Conservation (phyloP, 768 basidiomycete genomes). For the Mycena chlorophos region DNA sequence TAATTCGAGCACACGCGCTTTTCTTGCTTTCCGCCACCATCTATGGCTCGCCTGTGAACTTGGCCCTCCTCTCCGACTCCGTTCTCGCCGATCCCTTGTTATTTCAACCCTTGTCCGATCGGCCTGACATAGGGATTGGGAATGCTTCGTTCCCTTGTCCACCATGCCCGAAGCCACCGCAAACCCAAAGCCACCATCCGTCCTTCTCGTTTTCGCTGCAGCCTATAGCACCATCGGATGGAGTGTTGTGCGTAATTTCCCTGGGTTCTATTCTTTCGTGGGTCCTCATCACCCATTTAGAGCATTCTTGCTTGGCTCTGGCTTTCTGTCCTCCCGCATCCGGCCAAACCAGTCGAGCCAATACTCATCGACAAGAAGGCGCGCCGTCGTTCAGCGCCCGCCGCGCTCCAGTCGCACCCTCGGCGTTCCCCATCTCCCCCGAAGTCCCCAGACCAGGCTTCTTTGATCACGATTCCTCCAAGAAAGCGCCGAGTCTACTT, state of each 20-base stretch:
- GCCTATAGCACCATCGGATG: conserved; percentile 26
- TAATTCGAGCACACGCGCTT: neutral
- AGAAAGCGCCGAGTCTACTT: conserved; percentile 24
- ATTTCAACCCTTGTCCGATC: conserved; percentile 16
- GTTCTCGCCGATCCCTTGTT: neutral
- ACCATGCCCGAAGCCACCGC: conserved; percentile 7
- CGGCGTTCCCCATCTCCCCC: conserved; percentile 3
- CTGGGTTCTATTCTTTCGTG: neutral
- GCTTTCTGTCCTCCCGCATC: conserved; percentile 23
- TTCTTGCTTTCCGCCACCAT: neutral
- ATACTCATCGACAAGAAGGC: conserved; percentile 19
- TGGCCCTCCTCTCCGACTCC: neutral
- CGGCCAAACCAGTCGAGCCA: conserved; percentile 18
- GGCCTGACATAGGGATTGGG: conserved; percentile 11
- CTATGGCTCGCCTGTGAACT: neutral
- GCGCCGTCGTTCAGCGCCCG: conserved; percentile 27
- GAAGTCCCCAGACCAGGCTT: conserved; percentile 1
- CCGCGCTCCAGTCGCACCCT: conserved; percentile 14
- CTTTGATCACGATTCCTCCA: conserved; percentile 6
- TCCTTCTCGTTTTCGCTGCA: conserved; percentile 26
- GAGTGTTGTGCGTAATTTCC: conserved; percentile 22
- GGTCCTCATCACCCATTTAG: conserved; percentile 12
- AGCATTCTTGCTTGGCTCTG: conserved; percentile 30
- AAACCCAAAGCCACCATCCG: conserved; percentile 19
- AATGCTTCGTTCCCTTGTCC: conserved; percentile 7